Evolutionary conservation across 768 basidiomycete species (phyloP), one percentile per base, ranked within the genome.

Genomic region (Suillus hirtellus): DNA sequence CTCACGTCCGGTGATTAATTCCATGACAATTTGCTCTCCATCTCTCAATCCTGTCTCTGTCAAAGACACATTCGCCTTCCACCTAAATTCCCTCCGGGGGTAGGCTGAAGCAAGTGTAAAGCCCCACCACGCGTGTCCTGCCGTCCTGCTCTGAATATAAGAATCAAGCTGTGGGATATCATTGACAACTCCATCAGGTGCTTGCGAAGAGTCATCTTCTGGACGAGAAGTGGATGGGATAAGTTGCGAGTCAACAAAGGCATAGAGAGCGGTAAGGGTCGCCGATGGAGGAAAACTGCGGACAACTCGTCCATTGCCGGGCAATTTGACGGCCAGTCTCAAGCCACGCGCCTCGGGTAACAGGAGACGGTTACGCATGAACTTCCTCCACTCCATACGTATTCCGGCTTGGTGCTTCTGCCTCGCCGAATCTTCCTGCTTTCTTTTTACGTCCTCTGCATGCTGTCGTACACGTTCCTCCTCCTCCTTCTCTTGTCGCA

Each of bases 61-160:
- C 8, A 92, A 76, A 47, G 68, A 77, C 24, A 69, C 64, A 31
- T 72, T 74, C 0, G 72, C 43, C 49, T 67, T 62, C 82, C 88
- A 92, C 14, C 78, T 78, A 60, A 91, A 82, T 73, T 86, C 86
- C 49, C 76, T 77, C 60, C 89, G 78, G 4, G 94, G 94, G 69
- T 92, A 95, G 11, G 90, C 82, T 2, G 83, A 81, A 43, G 78
- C 78, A 35, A 96, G 77, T 64, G 79, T 81, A 79, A 96, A 95
- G 9, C 85, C 86, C 87, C 90, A 94, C 82, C 88, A 92, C 34
- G 75, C 76, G 10, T 79, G 75, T 6, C 60, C 46, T 27, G 59
- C 50, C 35, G 34, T 60, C 53, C 77, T 72, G 24, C 67, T 68
- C 60, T 75, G 77, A 34, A 80, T 71, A 10, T 73, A 71, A 21